phyloP scores from a whole-genome alignment of 306 rosid genomes.

The Casuarina cunninghamiana region DNA sequence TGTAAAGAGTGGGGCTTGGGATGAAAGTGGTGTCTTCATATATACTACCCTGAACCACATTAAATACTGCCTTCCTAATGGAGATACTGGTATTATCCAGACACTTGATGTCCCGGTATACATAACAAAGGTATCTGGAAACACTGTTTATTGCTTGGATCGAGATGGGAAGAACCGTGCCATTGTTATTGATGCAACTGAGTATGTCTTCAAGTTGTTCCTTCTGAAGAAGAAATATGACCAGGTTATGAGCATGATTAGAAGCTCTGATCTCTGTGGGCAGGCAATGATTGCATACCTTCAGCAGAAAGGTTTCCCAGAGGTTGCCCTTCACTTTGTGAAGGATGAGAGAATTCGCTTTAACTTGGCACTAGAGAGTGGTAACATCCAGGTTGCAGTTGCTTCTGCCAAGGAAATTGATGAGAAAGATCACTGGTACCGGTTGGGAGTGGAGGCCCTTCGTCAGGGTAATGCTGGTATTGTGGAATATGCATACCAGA shows the following conservation, averaged over 20 bases:
- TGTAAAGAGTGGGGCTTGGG: constrained; percentile 96
- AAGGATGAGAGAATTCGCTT: constrained; percentile 86
- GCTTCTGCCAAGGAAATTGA: constrained; percentile 92
- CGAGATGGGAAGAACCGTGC: constrained; percentile 85
- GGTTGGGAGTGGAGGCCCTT: constrained; percentile 89
- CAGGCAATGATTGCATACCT: constrained; percentile 93
- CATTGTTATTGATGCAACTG: constrained; percentile 76
- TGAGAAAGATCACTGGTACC: constrained; percentile 94
- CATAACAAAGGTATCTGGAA: constrained; percentile 82
- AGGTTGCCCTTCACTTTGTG: constrained; percentile 96
- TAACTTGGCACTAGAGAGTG: constrained; percentile 92
- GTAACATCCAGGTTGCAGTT: constrained; percentile 87
- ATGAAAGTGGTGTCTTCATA: constrained; percentile 88
- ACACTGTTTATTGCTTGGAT: constrained; percentile 74
- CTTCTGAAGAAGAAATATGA: constrained; percentile 75
- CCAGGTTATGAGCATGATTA: constrained; percentile 90
- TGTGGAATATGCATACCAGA: constrained; percentile 92
- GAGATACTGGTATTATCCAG: constrained; percentile 84
- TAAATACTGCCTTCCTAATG: constrained; percentile 88
- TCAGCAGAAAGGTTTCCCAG: constrained; percentile 95
- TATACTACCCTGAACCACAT: constrained; percentile 87
- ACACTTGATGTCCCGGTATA: constrained; percentile 88
- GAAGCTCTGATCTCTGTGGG: constrained; percentile 88
- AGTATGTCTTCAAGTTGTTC: constrained; percentile 80
- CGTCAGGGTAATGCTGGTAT: constrained; percentile 93